Conservation (phyloP, 2,329 filamentous ascomycete species). For the Knufia fluminis region DNA sequence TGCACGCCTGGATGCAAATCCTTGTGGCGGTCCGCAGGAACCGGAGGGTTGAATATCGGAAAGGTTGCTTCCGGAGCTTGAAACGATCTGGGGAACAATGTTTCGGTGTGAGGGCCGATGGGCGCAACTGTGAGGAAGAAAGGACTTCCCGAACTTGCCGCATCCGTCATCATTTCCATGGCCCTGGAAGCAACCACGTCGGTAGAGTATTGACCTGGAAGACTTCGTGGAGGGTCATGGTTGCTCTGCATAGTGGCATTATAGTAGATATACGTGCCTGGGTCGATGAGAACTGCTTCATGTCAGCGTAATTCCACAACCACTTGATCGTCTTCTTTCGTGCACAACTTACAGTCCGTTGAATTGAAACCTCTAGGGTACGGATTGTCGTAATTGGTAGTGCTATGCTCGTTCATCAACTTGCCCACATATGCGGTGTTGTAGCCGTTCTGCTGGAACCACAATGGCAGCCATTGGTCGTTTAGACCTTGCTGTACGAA, state of each 20-base stretch:
- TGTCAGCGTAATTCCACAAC: too few relatives aligned
- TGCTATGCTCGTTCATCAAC: constrained; percentile 56
- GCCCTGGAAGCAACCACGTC: constrained; percentile 53
- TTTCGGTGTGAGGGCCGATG: constrained; percentile 53
- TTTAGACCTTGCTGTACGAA: constrained; percentile 58
- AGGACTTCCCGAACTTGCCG: constrained; percentile 43
- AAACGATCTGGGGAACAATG: constrained; percentile 20
- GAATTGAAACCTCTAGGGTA: constrained; percentile 51
- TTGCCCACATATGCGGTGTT: constrained; percentile 59
- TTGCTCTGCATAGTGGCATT: constrained; percentile 55
- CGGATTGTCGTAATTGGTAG: constrained; percentile 52
- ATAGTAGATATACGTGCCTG: constrained; percentile 57
- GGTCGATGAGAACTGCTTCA: constrained; percentile 47
- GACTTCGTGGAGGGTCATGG: constrained; percentile 43
- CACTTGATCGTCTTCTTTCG: too few relatives aligned
- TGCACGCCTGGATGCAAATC: neutral
- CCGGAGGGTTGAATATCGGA: neutral
- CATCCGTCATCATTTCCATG: constrained; percentile 50
- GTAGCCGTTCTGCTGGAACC: constrained; percentile 61
- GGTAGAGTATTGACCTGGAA: constrained; percentile 45
- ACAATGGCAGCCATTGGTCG: constrained; percentile 58
- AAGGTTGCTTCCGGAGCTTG: neutral
- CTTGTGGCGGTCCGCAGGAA: neutral
- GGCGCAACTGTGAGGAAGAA: constrained; percentile 60
- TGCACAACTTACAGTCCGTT: constrained; percentile 35